phyloP scores from a whole-genome alignment of 495 filamentous ascomycete genomes.

The Tuber magnatum region DNA sequence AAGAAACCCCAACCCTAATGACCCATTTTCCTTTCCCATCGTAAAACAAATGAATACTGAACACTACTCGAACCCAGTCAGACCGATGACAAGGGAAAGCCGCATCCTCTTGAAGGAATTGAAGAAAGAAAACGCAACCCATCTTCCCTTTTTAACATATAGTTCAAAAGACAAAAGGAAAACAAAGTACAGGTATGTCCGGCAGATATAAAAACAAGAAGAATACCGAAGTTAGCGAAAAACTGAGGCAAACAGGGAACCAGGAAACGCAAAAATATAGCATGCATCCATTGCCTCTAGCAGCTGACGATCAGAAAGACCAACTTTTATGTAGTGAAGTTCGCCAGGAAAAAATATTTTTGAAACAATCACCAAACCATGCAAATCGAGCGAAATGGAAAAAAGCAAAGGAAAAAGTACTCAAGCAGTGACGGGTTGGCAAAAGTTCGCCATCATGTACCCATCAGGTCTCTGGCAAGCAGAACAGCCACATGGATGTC shows the following conservation, averaged over 20 bases:
- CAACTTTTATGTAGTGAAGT: conserved; percentile 39
- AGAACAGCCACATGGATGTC: conserved; percentile 61
- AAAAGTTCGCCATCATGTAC: conserved; percentile 57
- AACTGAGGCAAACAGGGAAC: conserved; percentile 42
- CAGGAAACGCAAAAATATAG: conserved; percentile 39
- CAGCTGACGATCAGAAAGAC: conserved; percentile 32
- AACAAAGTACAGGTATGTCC: conserved; percentile 37
- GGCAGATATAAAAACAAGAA: conserved; percentile 39
- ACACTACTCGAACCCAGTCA: conserved; percentile 22
- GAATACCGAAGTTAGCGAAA: conserved; percentile 22
- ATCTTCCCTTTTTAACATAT: conserved; percentile 40
- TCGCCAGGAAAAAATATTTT: conserved; percentile 22
- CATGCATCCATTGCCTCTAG: conserved; percentile 40
- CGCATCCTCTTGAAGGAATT: conserved; percentile 19
- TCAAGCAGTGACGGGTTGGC: conserved; percentile 61
- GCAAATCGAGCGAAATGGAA: conserved; percentile 9
- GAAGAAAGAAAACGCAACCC: conserved; percentile 31
- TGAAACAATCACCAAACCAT: conserved; percentile 28
- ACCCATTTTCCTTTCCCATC: conserved; percentile 45
- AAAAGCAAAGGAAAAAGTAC: conserved; percentile 8
- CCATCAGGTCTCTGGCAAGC: conserved; percentile 58
- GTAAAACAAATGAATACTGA: conserved; percentile 38
- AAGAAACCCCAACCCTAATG: conserved; percentile 38
- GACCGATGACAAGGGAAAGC: conserved; percentile 29
- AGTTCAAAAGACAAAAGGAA: conserved; percentile 37